Base-by-base conservation (phyloP, 2,329 filamentous ascomycete species). In the Ophiosphaerella korrae region DNA sequence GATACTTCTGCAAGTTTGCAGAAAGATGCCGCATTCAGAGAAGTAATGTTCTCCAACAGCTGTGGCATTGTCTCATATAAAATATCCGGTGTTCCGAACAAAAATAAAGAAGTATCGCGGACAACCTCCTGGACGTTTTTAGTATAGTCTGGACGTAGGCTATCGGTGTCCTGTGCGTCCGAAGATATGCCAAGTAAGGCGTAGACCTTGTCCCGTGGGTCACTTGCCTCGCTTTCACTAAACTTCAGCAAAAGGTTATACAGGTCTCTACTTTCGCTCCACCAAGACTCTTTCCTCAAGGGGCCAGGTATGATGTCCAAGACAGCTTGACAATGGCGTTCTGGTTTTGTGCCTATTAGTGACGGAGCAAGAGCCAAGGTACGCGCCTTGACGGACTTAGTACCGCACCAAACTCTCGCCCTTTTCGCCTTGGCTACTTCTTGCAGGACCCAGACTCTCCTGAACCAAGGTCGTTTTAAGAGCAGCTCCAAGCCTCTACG, bases 241-340 rank as follows among this genome's bases (percentile, higher is more conserved):
- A 66, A 63, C 32, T 53, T 60, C 2, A 14, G 23, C 11, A 66
- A 42, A 1, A 63, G 23, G 2, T 50, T 60, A 7, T 51, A 43
- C 11, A 66, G 50, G 34, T 55, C 39, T 11, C 47, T 50, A 3
- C 44, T 49, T 21, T 56, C 11, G 8, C n/a, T 33, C 63, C 57
- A 64, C 61, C 59, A 66, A 7, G 61, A 62, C 7, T 26, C 18
- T 16, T 50, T 36, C 8, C 54, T 23, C 8, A 45, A 36, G 5
- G 45, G 41, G 0, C 57, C 61, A n/a, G 60, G 59, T 55, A 64
- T 62, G n/a, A 64, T 55, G 33, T 63, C 57, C 8, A 63, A 41
- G 9, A 64, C 42, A 24, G 60, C 46, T 43, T 63, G 58, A 18
- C 54, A 57, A 14, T 58, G 53, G 2, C 26, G 12, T 7, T 37